phyloP scores from a whole-genome alignment of 306 rosid genomes.

The Ormosia semicastrata region DNA sequence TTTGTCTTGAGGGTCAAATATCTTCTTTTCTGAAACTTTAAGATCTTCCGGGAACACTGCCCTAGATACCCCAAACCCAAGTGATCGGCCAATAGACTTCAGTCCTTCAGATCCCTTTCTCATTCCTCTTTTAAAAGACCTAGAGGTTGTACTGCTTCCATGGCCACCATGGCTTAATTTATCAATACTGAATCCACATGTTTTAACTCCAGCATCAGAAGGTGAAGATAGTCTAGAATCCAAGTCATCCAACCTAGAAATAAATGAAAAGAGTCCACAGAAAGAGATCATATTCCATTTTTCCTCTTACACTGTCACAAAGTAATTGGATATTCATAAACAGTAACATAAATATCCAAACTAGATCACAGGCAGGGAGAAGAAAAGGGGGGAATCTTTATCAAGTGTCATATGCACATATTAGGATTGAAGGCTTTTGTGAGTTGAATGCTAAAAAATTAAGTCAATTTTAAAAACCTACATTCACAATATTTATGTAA shows the following conservation, averaged over 20 bases:
- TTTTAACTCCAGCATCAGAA: conserved; percentile 55
- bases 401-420: background rate
- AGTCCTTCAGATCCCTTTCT: conserved; percentile 88
- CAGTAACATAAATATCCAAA: background rate
- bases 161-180: conserved; percentile 54
- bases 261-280: conserved; percentile 6
- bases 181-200: conserved; percentile 63
- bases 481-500: background rate
- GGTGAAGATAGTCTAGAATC: conserved; percentile 68
- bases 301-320: conserved; percentile 4
- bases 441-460: background rate
- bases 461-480: background rate
- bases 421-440: background rate
- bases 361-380: background rate
- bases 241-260: conserved; percentile 78
- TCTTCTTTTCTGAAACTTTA: conserved; percentile 73
- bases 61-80: conserved; percentile 69
- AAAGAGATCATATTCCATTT: conserved; percentile 8
- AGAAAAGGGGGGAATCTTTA: background rate
- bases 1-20: conserved; percentile 86
- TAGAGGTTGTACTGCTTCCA: conserved; percentile 56
- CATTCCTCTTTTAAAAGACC: conserved; percentile 81
- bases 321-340: conserved; percentile 8
- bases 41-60: conserved; percentile 95
- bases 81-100: conserved; percentile 77